These are phyloP conservation scores for Ophiostoma sp. DNA, from an alignment of 2,329 filamentous ascomycete genomes.

Conservation along the genomic window DNA sequence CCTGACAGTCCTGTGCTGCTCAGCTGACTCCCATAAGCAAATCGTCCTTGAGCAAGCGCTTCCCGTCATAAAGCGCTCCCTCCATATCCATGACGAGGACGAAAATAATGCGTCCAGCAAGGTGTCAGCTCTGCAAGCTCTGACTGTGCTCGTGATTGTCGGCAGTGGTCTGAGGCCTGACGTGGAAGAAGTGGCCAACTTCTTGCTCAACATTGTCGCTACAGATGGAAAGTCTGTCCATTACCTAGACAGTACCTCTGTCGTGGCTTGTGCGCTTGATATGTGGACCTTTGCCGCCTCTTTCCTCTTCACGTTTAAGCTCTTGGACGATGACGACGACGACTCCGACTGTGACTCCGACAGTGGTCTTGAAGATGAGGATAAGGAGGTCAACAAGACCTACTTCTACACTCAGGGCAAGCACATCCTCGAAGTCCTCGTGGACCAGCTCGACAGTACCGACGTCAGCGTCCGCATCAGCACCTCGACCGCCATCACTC, in stretches of 20 bases:
- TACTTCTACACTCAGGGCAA: constrained; percentile 57
- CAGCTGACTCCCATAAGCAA: not conserved
- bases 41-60: not conserved
- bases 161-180: not conserved
- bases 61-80: not conserved
- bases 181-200: not conserved
- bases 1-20: not conserved
- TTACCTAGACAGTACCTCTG: not conserved
- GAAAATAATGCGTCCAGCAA: not conserved
- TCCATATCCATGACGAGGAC: not conserved
- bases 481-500: constrained; percentile 76
- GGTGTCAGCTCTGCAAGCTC: not conserved
- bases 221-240: not conserved
- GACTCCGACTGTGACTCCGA: constrained; percentile 34
- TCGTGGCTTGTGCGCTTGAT: not conserved
- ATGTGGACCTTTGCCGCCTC: not conserved
- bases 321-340: constrained; percentile 44
- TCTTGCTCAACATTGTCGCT: not conserved
- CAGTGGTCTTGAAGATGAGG: not conserved
- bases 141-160: not conserved
- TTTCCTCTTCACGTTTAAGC: not conserved
- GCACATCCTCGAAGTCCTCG: constrained; percentile 73
- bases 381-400: constrained; percentile 44
- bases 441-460: constrained; percentile 78
- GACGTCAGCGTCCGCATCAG: constrained; percentile 73